Conservation (phyloP, 441 rosid species). For the Aleurites moluccanus region DNA sequence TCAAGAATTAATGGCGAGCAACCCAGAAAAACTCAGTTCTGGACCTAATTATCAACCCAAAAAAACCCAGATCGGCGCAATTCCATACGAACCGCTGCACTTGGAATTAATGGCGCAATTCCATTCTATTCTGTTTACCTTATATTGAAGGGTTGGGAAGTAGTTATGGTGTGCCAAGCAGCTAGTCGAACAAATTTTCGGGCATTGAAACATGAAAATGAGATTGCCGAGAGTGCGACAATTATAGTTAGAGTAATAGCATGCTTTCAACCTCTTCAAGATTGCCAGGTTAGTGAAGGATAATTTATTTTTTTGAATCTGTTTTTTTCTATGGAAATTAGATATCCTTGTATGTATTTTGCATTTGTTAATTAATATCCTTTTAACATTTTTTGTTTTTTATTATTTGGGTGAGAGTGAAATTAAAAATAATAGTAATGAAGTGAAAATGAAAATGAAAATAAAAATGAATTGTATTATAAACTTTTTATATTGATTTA, state of each 20-base stretch:
- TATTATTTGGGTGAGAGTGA: too few species aligned
- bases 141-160: constrained; percentile 48
- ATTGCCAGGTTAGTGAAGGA: constrained; percentile 87
- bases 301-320: constrained; percentile 17
- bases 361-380: constrained; percentile 1
- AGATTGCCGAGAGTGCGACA: constrained; percentile 77
- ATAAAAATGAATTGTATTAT: too few species aligned
- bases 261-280: constrained; percentile 94
- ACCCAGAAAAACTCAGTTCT: too few species aligned
- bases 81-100: too few species aligned
- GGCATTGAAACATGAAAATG: constrained; percentile 84
- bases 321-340: constrained; percentile 16
- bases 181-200: constrained; percentile 93
- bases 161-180: constrained; percentile 99
- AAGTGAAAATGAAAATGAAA: too few species aligned
- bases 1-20: too few species aligned
- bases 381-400: not conserved
- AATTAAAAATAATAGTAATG: too few species aligned
- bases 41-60: too few species aligned
- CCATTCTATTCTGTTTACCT: constrained; percentile 19
- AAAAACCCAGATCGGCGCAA: too few species aligned
- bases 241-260: constrained; percentile 94
- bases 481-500: too few species aligned
- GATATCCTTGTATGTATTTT: not conserved
- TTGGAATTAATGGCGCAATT: too few species aligned